Evolutionary conservation across 1,284 basidiomycete genomes (phyloP).

Genomic region (Pseudozyma pruni): DNA sequence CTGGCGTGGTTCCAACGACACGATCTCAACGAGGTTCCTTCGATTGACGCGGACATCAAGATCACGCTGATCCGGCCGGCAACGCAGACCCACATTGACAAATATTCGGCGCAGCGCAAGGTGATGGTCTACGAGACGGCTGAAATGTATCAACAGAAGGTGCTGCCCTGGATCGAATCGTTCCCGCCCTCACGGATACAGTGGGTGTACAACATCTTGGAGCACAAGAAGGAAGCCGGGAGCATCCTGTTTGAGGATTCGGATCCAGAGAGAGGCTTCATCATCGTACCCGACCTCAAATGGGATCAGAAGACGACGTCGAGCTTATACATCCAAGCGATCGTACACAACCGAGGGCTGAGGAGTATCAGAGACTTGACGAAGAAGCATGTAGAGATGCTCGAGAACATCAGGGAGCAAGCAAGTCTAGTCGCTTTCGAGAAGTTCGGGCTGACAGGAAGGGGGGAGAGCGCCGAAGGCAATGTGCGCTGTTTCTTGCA

Average conservation of each 20-base stretch:
- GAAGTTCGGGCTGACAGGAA: conserved; percentile 74
- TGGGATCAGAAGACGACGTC: conserved; percentile 80
- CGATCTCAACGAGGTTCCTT: background rate
- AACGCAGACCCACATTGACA: conserved; percentile 65
- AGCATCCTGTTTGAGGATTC: conserved; percentile 78
- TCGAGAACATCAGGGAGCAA: conserved; percentile 76
- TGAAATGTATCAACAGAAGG: conserved; percentile 53
- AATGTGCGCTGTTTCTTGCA: conserved; percentile 84
- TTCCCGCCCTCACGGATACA: conserved; percentile 71
- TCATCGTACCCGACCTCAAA: conserved; percentile 70
- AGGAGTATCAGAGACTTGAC: conserved; percentile 70
- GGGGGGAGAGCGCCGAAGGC: conserved; percentile 67
- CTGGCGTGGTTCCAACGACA: conserved; percentile 45
- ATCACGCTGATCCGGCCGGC: conserved; percentile 62
- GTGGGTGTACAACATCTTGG: conserved; percentile 90
- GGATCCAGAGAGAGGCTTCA: conserved; percentile 74
- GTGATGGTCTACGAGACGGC: conserved; percentile 71
- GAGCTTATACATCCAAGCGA: conserved; percentile 69
- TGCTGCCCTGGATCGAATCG: conserved; percentile 60
- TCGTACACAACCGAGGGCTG: conserved; percentile 66
- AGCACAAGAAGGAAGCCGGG: conserved; percentile 81
- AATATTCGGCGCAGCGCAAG: conserved; percentile 83
- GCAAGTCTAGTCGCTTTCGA: conserved; percentile 73
- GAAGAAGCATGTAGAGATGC: conserved; percentile 76
- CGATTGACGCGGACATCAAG: conserved; percentile 56